phyloP scores from a whole-genome alignment of 805 yeast genomes.

The Spathaspora arborariae region DNA sequence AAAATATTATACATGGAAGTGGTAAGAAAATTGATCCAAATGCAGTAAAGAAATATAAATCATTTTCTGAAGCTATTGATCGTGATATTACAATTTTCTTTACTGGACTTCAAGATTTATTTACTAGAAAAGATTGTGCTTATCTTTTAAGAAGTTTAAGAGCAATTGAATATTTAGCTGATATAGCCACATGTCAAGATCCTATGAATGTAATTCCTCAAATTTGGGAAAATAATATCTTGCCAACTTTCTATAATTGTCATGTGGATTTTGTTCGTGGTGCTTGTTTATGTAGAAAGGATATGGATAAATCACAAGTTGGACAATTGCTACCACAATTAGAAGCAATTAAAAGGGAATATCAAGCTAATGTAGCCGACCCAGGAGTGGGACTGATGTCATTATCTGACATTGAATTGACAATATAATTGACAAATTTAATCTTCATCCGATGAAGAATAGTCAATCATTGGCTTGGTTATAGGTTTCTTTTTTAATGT shows the following conservation, averaged over 20 bases:
- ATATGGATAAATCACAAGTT: slow-evolving; percentile 30
- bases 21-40: slow-evolving; percentile 41
- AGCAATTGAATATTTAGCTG: slow-evolving; percentile 39
- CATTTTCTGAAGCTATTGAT: slow-evolving; percentile 35
- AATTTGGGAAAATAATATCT: slow-evolving; percentile 55
- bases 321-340: slow-evolving; percentile 25
- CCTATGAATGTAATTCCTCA: slow-evolving; percentile 32
- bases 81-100: slow-evolving; percentile 38
- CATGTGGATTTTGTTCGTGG: slow-evolving; percentile 68
- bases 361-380: slow-evolving; percentile 30
- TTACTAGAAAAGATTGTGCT: slow-evolving; percentile 37
- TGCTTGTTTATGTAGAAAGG: slow-evolving; percentile 52
- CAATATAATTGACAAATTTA: too few relatives aligned
- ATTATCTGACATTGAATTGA: slow-evolving; percentile 27
- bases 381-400: slow-evolving; percentile 30
- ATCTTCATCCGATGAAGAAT: slow-evolving; percentile 9
- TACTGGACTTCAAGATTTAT: slow-evolving; percentile 31
- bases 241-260: slow-evolving; percentile 70
- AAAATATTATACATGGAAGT: slow-evolving; percentile 37
- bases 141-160: slow-evolving; percentile 37
- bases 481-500: slow-evolving; percentile 6
- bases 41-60: slow-evolving; percentile 30
- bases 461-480: background rate
- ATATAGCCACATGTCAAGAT: slow-evolving; percentile 36
- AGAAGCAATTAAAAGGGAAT: slow-evolving; percentile 24